Conservation (phyloP, 306 rosid genomes). For the Hylodesmum podocarpum region DNA sequence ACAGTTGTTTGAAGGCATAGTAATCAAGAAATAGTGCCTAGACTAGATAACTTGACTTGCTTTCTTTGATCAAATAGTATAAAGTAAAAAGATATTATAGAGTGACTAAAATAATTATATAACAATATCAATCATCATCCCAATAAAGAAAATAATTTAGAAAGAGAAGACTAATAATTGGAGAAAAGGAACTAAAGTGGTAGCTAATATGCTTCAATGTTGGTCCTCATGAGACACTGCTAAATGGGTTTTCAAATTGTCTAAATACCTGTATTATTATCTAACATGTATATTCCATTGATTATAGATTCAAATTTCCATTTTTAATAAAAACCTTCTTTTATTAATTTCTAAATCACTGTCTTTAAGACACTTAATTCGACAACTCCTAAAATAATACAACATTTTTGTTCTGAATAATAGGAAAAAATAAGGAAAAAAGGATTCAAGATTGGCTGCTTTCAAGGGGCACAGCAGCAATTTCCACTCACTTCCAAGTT, state of each 20-base stretch:
- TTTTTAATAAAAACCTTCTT: too few relatives aligned
- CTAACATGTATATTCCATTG: too few relatives aligned
- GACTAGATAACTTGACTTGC: neutral
- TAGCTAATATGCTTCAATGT: constrained; percentile 8
- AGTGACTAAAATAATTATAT: neutral
- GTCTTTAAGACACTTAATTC: too few relatives aligned
- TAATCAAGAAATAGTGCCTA: neutral
- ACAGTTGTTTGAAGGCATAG: neutral
- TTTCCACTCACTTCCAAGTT: neutral
- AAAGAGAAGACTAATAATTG: constrained; percentile 28
- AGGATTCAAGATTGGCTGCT: neutral
- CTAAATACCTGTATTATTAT: neutral
- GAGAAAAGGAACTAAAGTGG: constrained; percentile 9
- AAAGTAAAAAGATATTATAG: constrained; percentile 13
- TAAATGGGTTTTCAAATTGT: neutral
- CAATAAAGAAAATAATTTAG: neutral
- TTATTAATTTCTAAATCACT: too few relatives aligned
- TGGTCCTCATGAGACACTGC: constrained; percentile 22
- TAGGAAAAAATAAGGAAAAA: too few relatives aligned
- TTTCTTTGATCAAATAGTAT: constrained; percentile 11
- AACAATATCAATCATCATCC: constrained; percentile 17
- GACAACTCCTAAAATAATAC: neutral
- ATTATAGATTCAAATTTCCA: too few relatives aligned
- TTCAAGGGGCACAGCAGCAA: constrained; percentile 1
- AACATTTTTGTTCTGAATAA: constrained; percentile 4